Evolutionary conservation across 208 protist genomes (phyloP), one percentile per base, ranked within the genome.

Genomic region (Blechomonas ayalai): DNA sequence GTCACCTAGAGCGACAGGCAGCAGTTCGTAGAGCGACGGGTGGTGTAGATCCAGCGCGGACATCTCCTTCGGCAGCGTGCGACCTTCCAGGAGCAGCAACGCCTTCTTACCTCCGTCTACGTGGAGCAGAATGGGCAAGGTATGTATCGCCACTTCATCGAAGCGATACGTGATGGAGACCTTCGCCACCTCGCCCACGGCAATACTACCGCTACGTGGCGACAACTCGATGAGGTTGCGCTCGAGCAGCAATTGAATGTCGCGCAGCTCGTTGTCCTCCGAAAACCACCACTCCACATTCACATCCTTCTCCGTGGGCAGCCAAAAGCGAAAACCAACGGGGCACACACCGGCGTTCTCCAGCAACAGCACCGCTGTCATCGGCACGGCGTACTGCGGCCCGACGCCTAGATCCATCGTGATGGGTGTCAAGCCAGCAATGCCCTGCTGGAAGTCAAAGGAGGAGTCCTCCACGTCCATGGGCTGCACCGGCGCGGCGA

Each of bases 1-100:
- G 29, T 94, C 86, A 10, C 91, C 91, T 7, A 97, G 69, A 2
- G 85, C 78, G n/a, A 95, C 81, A 9, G 91, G 79, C 19, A 73
- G 58, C 25, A 97, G 58, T 26, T 63, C 45, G 58, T 90, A 83
- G 9, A 59, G 42, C 15, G 52, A 46, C 29, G 67, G 62, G 52
- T 81, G 77, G 31, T 82, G 70, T 23, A 91, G 67, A 32, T 75
- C 61, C n/a, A 96, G 41, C 47, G 52, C 58, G 22, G 52, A 51
- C 34, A 89, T 62, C 29, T 73, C 60, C 4, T 25, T 23, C 31
- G 51, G 49, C 45, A 95, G 61, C 23, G 92, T 97, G 49, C 79
- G 75, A 5, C 84, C 92, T 25, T 76, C 59, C 33, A 97, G 52
- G 25, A 92, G 64, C 6, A 97, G 59, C 16, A 91, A 60, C n/a